These are phyloP conservation scores for Calycina herbarum DNA, from an alignment of 2,329 filamentous ascomycete species.

Conservation along the genomic window DNA sequence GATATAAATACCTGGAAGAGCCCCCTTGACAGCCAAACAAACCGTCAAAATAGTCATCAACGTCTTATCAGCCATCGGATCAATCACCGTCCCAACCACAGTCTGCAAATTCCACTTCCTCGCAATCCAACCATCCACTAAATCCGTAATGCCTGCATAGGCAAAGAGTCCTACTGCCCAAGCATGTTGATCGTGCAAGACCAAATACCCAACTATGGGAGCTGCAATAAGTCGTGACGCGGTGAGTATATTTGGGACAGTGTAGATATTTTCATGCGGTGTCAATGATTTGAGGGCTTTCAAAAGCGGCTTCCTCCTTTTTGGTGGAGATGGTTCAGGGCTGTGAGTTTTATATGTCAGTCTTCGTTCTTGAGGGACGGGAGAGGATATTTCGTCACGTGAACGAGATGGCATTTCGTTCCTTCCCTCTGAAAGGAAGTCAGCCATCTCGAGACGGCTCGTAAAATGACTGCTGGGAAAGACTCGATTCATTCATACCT, in stretches of 20 bases:
- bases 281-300: constrained; percentile 35
- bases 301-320: constrained; percentile 22
- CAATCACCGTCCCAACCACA: constrained; percentile 90
- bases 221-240: constrained; percentile 81
- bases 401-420: not conserved
- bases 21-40: constrained; percentile 78
- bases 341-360: constrained; percentile 1
- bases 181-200: constrained; percentile 78
- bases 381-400: not conserved
- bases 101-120: constrained; percentile 85
- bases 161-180: constrained; percentile 83
- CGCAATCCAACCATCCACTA: constrained; percentile 93
- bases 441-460: not conserved
- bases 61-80: constrained; percentile 95
- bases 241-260: constrained; percentile 90
- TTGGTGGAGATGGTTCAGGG: not conserved
- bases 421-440: not conserved
- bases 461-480: not conserved
- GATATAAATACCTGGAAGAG: constrained; percentile 63
- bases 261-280: constrained; percentile 89
- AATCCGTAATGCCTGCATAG: constrained; percentile 88
- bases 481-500: constrained; percentile 8
- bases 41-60: constrained; percentile 93
- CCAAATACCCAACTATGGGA: constrained; percentile 83
- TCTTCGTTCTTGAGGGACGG: not conserved